Conservation (phyloP, 371 early-diverging fungal species). For the Circinella umbellata region DNA sequence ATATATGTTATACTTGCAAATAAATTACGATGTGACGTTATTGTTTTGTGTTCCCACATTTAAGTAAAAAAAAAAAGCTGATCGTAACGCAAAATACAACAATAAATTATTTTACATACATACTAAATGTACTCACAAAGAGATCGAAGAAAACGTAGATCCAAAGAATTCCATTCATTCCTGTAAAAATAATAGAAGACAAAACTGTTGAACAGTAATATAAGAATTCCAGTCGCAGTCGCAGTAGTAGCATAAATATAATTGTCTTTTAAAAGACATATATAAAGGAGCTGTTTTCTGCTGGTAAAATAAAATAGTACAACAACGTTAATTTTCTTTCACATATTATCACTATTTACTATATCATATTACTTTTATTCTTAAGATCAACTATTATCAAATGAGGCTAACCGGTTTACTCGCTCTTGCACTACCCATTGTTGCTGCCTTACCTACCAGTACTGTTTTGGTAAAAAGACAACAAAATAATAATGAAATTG, state of each 20-base stretch:
- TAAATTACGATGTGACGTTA: no score
- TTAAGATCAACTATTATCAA: neutral
- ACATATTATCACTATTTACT: neutral
- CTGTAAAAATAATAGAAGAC: neutral
- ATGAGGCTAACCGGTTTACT: constrained; percentile 3
- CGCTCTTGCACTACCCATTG: neutral
- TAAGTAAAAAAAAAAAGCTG: neutral
- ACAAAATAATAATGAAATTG: neutral
- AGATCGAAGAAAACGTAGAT: neutral
- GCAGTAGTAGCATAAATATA: neutral
- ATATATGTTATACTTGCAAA: no score
- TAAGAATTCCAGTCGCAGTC: no score
- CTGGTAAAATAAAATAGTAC: neutral
- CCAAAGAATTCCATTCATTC: constrained; percentile 7
- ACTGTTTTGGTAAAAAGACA: neutral
- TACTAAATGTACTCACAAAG: neutral
- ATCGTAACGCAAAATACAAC: neutral
- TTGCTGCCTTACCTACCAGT: neutral
- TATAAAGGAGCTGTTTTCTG: neutral
- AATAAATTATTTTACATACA: neutral
- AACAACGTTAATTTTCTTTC: neutral
- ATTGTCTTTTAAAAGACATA: neutral
- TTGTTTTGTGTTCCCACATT: no score
- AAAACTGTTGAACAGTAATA: neutral
- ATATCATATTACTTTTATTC: no score